Conservation (phyloP, 2,329 filamentous ascomycete genomes). For the Pezizomycotina sp. region DNA sequence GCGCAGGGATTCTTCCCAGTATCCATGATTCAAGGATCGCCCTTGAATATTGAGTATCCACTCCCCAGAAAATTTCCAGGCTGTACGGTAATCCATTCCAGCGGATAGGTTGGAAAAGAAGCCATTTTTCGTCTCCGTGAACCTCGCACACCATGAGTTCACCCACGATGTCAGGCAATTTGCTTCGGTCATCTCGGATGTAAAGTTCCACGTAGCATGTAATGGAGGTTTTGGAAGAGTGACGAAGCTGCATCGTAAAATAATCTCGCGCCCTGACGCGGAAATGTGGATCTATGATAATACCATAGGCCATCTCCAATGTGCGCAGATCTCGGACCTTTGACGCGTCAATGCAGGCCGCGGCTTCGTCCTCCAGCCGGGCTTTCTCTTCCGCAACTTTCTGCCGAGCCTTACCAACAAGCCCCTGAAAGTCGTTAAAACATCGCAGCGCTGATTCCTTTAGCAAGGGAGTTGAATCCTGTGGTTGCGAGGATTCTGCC, state of each 20-base stretch:
- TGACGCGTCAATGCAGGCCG: slow-evolving; percentile 63
- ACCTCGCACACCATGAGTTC: slow-evolving; percentile 90
- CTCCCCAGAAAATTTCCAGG: slow-evolving; percentile 41
- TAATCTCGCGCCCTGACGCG: slow-evolving; percentile 81
- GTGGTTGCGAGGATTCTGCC: no score
- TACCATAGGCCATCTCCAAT: slow-evolving; percentile 50
- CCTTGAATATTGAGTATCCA: slow-evolving; percentile 10
- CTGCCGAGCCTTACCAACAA: slow-evolving; percentile 62
- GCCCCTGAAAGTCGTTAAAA: slow-evolving; percentile 53
- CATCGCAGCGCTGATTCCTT: no score
- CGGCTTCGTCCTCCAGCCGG: slow-evolving; percentile 69
- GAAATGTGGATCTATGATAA: slow-evolving; percentile 56
- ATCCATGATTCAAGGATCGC: slow-evolving; percentile 15
- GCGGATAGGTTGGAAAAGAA: slow-evolving; percentile 79
- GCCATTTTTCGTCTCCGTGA: slow-evolving; percentile 50
- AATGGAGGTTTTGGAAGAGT: slow-evolving; percentile 78
- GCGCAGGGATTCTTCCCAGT: slow-evolving; percentile 13
- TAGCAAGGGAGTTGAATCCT: no score
- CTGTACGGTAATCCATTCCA: slow-evolving; percentile 59
- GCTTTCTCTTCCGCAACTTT: slow-evolving; percentile 57
- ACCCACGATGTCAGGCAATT: slow-evolving; percentile 4
- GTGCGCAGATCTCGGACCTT: slow-evolving; percentile 64
- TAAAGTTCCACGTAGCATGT: slow-evolving; percentile 80
- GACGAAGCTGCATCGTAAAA: slow-evolving; percentile 68
- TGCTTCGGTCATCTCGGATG: slow-evolving; percentile 52